These are phyloP conservation scores for Baffinella frigidus DNA, from an alignment of 208 protist species.

Conservation along the genomic window DNA sequence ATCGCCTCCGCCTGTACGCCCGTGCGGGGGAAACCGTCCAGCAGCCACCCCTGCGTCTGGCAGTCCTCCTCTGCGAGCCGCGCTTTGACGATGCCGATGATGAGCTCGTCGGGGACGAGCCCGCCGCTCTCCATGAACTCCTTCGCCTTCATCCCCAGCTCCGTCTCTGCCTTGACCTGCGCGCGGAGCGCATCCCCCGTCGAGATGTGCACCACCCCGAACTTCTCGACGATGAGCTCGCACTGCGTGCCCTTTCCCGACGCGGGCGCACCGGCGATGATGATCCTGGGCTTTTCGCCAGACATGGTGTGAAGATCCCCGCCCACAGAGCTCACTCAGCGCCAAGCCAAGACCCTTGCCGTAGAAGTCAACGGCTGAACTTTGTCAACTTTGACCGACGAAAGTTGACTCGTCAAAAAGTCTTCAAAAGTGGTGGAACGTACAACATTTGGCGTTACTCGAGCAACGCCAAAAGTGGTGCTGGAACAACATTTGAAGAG, in stretches of 20 bases:
- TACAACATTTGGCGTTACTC: not conserved
- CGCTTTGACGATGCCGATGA: constrained; percentile 78
- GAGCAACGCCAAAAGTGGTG: not conserved
- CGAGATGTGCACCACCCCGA: constrained; percentile 80
- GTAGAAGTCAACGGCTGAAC: not conserved
- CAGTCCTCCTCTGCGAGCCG: constrained; percentile 66
- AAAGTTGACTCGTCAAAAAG: not conserved
- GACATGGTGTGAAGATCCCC: too few relatives aligned
- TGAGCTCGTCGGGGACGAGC: constrained; percentile 80
- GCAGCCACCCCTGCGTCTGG: constrained; percentile 69
- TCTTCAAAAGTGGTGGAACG: not conserved
- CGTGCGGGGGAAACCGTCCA: constrained; percentile 78
- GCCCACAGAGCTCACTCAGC: too few relatives aligned
- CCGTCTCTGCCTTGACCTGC: constrained; percentile 71
- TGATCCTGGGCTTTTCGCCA: constrained; percentile 14
- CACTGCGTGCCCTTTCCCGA: constrained; percentile 88
- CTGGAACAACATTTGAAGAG: not conserved
- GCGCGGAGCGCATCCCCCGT: constrained; percentile 79
- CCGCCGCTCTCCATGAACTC: constrained; percentile 75
- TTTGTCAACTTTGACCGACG: not conserved
- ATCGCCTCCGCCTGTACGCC: constrained; percentile 65
- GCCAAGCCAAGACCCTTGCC: too few relatives aligned
- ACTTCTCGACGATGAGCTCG: constrained; percentile 79
- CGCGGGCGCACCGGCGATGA: constrained; percentile 78
- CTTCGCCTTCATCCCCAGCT: constrained; percentile 74